Conservation (phyloP, 345 rosid genomes). For the Euphorbia peplus region DNA sequence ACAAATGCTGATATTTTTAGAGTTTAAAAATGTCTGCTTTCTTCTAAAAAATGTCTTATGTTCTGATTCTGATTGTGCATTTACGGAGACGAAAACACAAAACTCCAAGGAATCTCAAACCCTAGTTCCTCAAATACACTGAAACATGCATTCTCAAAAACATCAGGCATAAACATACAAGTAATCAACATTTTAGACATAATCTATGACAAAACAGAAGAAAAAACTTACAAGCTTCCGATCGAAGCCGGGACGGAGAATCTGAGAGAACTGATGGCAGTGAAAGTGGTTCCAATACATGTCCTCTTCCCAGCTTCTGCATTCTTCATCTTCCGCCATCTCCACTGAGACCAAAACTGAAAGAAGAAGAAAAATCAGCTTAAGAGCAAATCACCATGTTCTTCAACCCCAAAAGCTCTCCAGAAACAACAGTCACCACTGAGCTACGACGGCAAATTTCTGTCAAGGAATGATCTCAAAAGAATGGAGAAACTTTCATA, state of each 20-base stretch:
- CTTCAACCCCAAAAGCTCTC: neutral
- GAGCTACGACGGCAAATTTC: no score
- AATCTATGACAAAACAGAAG: no score
- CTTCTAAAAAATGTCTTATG: no score
- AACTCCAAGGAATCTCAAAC: no score
- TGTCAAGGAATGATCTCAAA: no score
- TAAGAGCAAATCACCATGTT: neutral
- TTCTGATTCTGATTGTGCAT: no score
- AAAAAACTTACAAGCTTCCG: slow-evolving; percentile 44
- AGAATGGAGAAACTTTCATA: no score
- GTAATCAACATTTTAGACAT: no score
- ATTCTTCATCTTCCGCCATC: slow-evolving; percentile 43
- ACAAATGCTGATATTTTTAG: no score
- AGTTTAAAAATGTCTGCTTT: no score
- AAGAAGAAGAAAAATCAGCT: neutral
- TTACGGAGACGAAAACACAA: no score
- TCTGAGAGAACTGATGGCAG: slow-evolving; percentile 54
- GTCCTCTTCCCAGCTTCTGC: slow-evolving; percentile 67
- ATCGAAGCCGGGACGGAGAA: slow-evolving; percentile 50
- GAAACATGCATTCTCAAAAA: neutral
- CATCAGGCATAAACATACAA: neutral
- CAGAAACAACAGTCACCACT: neutral
- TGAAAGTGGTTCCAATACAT: slow-evolving; percentile 76
- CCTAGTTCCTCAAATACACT: neutral
- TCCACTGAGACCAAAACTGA: no score